Evolutionary conservation across 306 rosid species (phyloP), one percentile per base, ranked within the genome.

Genomic region (Potentilla sterilis): DNA sequence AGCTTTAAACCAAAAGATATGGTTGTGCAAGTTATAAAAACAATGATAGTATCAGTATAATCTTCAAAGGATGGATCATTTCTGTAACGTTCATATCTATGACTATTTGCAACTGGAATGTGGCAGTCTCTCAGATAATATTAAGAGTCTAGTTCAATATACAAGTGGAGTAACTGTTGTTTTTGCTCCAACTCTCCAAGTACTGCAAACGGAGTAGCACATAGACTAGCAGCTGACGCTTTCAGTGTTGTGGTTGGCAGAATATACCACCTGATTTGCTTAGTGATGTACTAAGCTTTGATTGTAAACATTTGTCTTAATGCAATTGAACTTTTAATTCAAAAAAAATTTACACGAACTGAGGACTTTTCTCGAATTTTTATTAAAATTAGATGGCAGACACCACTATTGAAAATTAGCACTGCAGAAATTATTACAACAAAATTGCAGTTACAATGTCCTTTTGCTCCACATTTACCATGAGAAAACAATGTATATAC

Each of bases 391-490:
- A 16, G 55, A 59, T 1, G n/a, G 38, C 35, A 32, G 5, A 70
- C 54, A 47, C 51, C 41, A 64, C 41, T 14, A 21, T 13, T 4
- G 19, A 16, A 34, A 67, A 70, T 59, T 14, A 51, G 24, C 14
- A 21, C 11, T 0, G 55, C 19, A 47, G 6, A 47, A 19, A 64
- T 62, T 10, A 40, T 3, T 41, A 38, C 49, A 52, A 49, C 38
- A 51, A 71, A 78, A 48, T 78, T 35, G 81, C 65, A 71, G 74
- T 70, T n/a, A n/a, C 44, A 74, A 28, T 44, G 35, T 13, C 54
- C 42, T 34, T 16, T 69, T 37, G 32, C 59, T 34, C 75, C 49
- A 77, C 28, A 70, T 63, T 78, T 63, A 18, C 66, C 77, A 41
- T 24, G 58, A 46, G 28, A 64, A 14, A 74, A 57, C 64, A 70